Conservation (phyloP, 116 monocot genomes). For the Dioscorea cayenensis region DNA sequence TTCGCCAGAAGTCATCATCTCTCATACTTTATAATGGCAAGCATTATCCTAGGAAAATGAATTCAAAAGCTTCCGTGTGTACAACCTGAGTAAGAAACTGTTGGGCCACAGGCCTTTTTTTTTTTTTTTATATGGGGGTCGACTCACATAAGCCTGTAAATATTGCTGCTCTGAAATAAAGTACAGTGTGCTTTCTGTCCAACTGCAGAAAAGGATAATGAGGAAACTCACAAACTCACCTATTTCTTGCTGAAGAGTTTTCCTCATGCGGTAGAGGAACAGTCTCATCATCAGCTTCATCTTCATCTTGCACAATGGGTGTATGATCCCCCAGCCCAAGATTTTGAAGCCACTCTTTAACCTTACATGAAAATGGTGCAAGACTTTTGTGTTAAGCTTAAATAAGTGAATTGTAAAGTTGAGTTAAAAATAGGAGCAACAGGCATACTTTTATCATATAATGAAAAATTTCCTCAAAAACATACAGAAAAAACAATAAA, state of each 20-base stretch:
- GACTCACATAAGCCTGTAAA: too few species aligned
- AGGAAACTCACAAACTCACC: constrained; percentile 16
- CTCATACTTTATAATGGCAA: too few species aligned
- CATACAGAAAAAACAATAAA: too few species aligned
- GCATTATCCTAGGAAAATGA: too few species aligned
- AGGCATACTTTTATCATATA: background rate
- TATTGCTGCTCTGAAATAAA: too few species aligned
- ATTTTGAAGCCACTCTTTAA: constrained; percentile 87
- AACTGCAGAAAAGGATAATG: too few species aligned
- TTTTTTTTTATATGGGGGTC: too few species aligned
- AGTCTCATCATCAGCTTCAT: constrained; percentile 67
- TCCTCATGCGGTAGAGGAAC: constrained; percentile 49
- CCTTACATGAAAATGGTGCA: constrained; percentile 20
- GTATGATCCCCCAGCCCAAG: constrained; percentile 64
- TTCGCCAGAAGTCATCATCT: too few species aligned
- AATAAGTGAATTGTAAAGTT: background rate
- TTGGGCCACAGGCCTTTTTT: too few species aligned
- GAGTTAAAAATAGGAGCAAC: background rate
- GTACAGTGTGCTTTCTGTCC: too few species aligned
- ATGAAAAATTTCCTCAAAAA: background rate
- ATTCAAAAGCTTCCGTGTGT: too few species aligned
- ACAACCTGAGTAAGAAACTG: too few species aligned
- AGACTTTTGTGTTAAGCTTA: background rate
- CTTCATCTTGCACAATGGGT: constrained; percentile 70
- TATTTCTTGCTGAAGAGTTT: constrained; percentile 48